Evolutionary conservation across 2,329 filamentous ascomycete genomes (phyloP), one percentile per base, ranked within the genome.

Genomic region (Leptographium wingfieldii): DNA sequence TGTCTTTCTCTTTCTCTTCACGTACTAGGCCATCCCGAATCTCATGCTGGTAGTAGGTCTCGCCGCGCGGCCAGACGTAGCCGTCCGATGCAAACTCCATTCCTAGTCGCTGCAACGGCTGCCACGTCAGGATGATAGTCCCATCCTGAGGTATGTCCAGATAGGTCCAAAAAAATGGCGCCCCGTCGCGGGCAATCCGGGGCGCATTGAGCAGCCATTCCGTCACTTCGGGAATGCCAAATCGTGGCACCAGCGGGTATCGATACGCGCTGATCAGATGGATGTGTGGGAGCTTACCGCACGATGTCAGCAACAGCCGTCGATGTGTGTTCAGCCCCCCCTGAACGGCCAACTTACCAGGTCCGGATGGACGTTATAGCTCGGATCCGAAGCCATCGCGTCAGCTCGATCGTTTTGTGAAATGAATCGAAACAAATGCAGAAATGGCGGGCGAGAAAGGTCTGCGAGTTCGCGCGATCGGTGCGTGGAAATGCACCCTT

Each of bases 141-240:
- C 91, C 91, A 72, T 95, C 90, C 58, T 80, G 80, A 12, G 92
- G 92, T 58, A 84, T 82, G 67, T 94, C 85, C 60, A 97, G 82
- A 71, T 92, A 96, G 54, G 88, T 92, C 92, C 92, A 99, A 73
- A 87, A 89, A 80, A 99, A 92, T 3, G 92, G 84, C 56, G 91
- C 86, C 64, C 85, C 79, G 69, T 95, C 87, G 72, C 90, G 88
- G 66, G 92, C 87, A 63, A 96, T 87, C 69, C 89, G 87, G 10
- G 92, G 90, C 48, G 91, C 92, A 68, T 85, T 83, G 69, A 92
- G 79, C 62, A 97, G 82, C 80, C 90, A 92, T 68, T 89, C 86
- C 63, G 90, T 86, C 31, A 92, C 88, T 65, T 92, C 87, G 61
- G 87, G 82, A 35, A 88, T 78, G 66, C 86, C 83, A 65, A 95